Conservation (phyloP, 768 basidiomycete species). For the Scleroderma citrinum region DNA sequence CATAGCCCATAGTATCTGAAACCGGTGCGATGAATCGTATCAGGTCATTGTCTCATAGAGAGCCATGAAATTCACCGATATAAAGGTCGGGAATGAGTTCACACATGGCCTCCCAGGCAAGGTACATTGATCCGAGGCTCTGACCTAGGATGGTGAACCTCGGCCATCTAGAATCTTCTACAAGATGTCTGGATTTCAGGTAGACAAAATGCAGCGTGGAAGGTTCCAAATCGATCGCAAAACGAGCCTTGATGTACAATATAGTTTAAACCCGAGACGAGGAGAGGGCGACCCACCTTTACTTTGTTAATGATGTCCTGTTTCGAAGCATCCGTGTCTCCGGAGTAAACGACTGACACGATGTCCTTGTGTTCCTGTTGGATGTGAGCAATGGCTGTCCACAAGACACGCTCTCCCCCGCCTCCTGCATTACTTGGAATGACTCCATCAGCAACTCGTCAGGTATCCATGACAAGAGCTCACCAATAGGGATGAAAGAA, state of each 20-base stretch:
- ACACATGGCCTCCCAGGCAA: constrained; percentile 79
- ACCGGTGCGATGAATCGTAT: not conserved
- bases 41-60: too few species aligned
- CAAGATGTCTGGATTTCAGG: constrained; percentile 57
- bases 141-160: constrained; percentile 92
- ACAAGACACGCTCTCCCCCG: constrained; percentile 92
- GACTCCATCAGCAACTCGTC: constrained; percentile 30
- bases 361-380: constrained; percentile 63
- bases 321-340: constrained; percentile 78
- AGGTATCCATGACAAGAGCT: constrained; percentile 17
- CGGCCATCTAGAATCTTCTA: constrained; percentile 81
- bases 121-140: constrained; percentile 78
- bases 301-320: constrained; percentile 76
- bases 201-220: constrained; percentile 79
- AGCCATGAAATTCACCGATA: constrained; percentile 84
- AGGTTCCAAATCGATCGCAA: too few species aligned
- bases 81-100: constrained; percentile 82
- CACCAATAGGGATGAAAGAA: constrained; percentile 98
- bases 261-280: not conserved
- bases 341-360: constrained; percentile 81
- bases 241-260: constrained; percentile 53
- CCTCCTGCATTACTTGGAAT: constrained; percentile 83
- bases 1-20: constrained; percentile 97
- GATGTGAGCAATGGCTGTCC: constrained; percentile 78
- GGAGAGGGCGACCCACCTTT: constrained; percentile 47